These are phyloP conservation scores for Apiospora malaysiana DNA, from an alignment of 2,329 filamentous ascomycete genomes.

Conservation along the genomic window DNA sequence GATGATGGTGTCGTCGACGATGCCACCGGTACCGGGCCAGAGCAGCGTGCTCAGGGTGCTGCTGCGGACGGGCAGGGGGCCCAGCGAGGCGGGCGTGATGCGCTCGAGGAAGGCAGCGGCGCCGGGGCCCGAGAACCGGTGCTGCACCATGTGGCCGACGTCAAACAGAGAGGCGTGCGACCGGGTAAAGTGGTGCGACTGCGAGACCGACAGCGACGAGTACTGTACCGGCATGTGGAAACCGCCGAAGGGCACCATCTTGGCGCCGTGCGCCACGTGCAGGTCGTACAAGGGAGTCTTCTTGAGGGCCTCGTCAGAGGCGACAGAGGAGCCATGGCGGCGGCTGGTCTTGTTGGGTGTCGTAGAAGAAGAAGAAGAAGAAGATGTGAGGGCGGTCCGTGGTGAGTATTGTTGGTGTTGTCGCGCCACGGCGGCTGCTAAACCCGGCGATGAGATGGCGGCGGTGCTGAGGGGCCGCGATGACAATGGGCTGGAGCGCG, in stretches of 20 bases:
- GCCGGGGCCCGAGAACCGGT: slow-evolving; percentile 80
- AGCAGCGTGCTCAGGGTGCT: slow-evolving; percentile 87
- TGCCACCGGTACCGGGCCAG: slow-evolving; percentile 81
- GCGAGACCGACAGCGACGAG: slow-evolving; percentile 73
- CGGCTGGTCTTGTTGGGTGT: neutral
- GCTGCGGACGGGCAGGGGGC: slow-evolving; percentile 66
- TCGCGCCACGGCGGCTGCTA: neutral
- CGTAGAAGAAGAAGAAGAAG: neutral
- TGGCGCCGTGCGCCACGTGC: slow-evolving; percentile 78
- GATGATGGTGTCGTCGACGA: slow-evolving; percentile 93
- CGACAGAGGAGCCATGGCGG: slow-evolving; percentile 9
- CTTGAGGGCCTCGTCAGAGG: slow-evolving; percentile 42
- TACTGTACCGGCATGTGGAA: slow-evolving; percentile 95
- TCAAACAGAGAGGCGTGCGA: slow-evolving; percentile 91
- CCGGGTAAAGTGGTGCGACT: slow-evolving; percentile 90
- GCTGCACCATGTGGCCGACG: slow-evolving; percentile 96
- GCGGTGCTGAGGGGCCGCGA: slow-evolving; percentile 9
- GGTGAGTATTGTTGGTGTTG: neutral
- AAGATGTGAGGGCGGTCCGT: neutral
- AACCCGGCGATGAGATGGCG: neutral
- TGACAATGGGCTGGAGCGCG: slow-evolving; percentile 10
- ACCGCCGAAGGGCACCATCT: slow-evolving; percentile 96
- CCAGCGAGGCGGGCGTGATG: slow-evolving; percentile 79
- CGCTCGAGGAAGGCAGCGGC: slow-evolving; percentile 82
- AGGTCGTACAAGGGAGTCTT: slow-evolving; percentile 81